Percentiles rank a stretch among this genome's conserved stretches.
Conservation (phyloP, 257 asterid genomes). For the Voacanga thouarsii region DNA sequence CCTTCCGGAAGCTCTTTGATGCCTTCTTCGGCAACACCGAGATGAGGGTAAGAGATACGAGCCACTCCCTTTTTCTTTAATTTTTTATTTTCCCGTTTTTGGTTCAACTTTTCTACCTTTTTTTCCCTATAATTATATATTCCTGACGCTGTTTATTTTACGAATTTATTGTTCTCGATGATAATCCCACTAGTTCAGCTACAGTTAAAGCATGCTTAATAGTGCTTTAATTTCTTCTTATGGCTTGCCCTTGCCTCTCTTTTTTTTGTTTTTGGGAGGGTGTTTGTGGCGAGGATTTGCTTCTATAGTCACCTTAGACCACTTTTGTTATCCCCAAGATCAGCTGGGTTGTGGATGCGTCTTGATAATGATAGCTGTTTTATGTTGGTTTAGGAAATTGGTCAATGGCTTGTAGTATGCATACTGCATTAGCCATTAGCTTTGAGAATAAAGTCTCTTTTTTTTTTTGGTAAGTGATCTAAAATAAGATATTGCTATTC, state of each 20-base stretch:
- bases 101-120: not conserved
- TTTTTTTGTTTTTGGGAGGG: not conserved
- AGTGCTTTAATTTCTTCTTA: not conserved
- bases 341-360: too few species aligned
- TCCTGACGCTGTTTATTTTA: not conserved
- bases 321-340: too few species aligned
- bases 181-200: not conserved
- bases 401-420: too few species aligned
- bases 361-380: too few species aligned
- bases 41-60: constrained; percentile 62
- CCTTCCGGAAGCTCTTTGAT: constrained; percentile 97
- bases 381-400: too few species aligned
- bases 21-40: constrained; percentile 91
- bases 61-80: not conserved
- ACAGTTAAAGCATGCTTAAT: not conserved
- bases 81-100: not conserved
- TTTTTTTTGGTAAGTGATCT: not conserved
- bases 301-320: too few species aligned
- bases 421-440: too few species aligned
- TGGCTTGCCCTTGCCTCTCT: not conserved
- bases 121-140: too few species aligned
- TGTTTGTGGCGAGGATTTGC: too few species aligned
- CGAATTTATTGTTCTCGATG: not conserved
- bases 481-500: not conserved
- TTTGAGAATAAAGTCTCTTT: too few species aligned